Base-by-base conservation (phyloP, 345 rosid species). In the Nasturtium officinale region DNA sequence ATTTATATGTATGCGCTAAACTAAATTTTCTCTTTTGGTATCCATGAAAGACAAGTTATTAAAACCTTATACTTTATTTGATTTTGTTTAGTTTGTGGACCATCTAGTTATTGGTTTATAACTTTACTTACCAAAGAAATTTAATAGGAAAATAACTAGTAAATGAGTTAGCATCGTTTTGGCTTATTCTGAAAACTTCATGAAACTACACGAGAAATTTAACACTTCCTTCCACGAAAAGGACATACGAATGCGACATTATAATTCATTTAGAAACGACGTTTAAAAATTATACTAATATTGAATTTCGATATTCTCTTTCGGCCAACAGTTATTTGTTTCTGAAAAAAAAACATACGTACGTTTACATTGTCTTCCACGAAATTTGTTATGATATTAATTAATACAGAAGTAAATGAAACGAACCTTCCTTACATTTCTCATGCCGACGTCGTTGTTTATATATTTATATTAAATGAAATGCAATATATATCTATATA, bases 121-220 rank as follows among this genome's bases (percentile, higher is more conserved):
- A 40, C 48, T 40, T 72, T 72, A 9, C 3, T 15, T 28, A 30
- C 55, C 1, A 30, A 47, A 45, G 48, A 43, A 73, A 13, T 42
- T 29, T 18, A 51, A 72, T 20, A 20, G 16, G 37, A 53, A 21
- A 62, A 42, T n/a, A 16, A 73, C 57, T 73, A n/a, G 77, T 73
- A 64, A 55, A 64, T 64, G 77, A 73, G 51, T 73, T 71, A 73
- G 77, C 71, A 55, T 30, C 29, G 47, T 64, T 65, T 73, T 73
- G 71, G 65, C 71, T 23, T 64, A 46, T 35, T 73, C 45, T 23
- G 10, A 45, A 45, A 56, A 55, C 15, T 42, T 64, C 77, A 21
- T 23, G 21, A 73, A 64, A 73, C 64, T 54, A 23, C 64, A 42
- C 10, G 9, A 62, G 62, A 42, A 62, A 72, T 40, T 62, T 40